Conservation (phyloP, 805 yeast genomes). For the Metschnikowia arizonensis region DNA sequence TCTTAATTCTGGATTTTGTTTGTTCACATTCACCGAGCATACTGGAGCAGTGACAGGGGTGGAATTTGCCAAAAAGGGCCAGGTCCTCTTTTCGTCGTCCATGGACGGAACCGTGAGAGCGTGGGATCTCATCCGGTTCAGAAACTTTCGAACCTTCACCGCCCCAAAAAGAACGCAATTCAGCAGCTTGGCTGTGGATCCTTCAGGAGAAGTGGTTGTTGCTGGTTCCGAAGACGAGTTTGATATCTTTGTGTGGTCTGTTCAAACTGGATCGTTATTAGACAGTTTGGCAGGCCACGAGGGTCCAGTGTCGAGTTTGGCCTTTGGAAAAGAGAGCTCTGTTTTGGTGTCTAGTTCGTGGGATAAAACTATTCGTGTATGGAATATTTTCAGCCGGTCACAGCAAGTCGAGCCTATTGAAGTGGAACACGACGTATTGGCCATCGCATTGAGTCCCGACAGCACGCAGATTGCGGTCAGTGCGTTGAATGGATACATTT, state of each 20-base stretch:
- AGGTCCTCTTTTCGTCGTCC: conserved; percentile 86
- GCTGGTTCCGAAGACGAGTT: conserved; percentile 90
- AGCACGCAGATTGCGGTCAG: conserved; percentile 87
- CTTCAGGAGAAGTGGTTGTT: conserved; percentile 93
- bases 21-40: conserved; percentile 89
- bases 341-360: conserved; percentile 88
- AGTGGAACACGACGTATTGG: conserved; percentile 75
- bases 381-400: conserved; percentile 87
- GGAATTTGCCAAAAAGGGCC: conserved; percentile 83
- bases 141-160: conserved; percentile 93
- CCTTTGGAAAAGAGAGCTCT: conserved; percentile 76
- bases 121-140: conserved; percentile 88
- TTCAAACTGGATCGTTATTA: conserved; percentile 87
- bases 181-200: conserved; percentile 87
- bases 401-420: conserved; percentile 90
- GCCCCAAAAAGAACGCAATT: conserved; percentile 87
- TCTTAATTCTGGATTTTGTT: conserved; percentile 83
- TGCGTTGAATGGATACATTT: conserved; percentile 82
- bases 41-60: conserved; percentile 84
- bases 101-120: conserved; percentile 96
- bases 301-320: conserved; percentile 86
- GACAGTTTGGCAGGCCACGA: conserved; percentile 91
- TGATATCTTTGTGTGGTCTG: conserved; percentile 95
- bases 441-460: conserved; percentile 84
- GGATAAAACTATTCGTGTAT: conserved; percentile 91